Base-by-base conservation (phyloP, 2,329 filamentous ascomycete species). In the Xylariaceae sp. region DNA sequence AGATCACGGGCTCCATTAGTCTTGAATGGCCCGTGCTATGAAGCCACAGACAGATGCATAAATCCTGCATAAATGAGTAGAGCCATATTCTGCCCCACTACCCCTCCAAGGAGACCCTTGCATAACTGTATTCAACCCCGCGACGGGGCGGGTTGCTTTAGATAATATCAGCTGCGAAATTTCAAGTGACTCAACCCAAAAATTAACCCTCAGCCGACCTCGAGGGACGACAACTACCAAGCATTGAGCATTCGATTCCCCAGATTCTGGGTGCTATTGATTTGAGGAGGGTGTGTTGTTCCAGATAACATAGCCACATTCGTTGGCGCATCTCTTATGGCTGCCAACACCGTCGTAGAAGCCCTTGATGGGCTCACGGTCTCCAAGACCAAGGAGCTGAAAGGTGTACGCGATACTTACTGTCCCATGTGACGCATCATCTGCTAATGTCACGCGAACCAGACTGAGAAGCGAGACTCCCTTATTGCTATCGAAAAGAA, bases 391-490 rank as follows among this genome's bases (percentile, higher is more conserved):
- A 34, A 34, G 33, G 33, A 34, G 13, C 33, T 34, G 33, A 34
- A 34, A 17, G 33, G 33, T 7, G 33, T 34, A 34, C 9, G 33
- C 13, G 13, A 32, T 7, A 26, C 11, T 6, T 26, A 6, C 22
- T 6, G 6, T 11, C 22, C 11, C 6, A 11, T 6, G 22, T 26
- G 22, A 6, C 11, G 22, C 22, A 6, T 26, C 11, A 11, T 6
- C 22, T 26, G 22, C 22, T 26, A 26, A 26, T 11, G 22, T 26
- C 11, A 11, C 6, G 6, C 11, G 11, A 26, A 28, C 24, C 19
- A 49, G 48, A 51, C 49, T 33, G 44, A 49, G 26, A 51, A 51
- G 28, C 49, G 46, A 30, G 49, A 51, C 18, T 45, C 49, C n/a
- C 30, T 51, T 26, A 49, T 51, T 36, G 46, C 46, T 35, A 41